phyloP scores from a whole-genome alignment of 306 rosid species.

The Medicago arabica region DNA sequence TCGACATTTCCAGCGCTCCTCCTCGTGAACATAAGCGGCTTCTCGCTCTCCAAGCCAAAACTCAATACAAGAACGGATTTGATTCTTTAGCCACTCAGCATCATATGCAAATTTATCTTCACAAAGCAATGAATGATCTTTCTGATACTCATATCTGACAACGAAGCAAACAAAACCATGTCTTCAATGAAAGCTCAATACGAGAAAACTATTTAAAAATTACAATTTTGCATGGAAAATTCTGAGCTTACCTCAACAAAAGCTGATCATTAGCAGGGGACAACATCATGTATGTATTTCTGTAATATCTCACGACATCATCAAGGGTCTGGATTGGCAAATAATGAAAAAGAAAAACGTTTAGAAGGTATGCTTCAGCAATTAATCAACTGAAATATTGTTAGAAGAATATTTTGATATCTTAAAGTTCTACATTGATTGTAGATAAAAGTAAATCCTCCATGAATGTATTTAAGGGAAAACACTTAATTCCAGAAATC shows the following conservation, averaged over 20 bases:
- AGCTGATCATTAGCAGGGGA: constrained; percentile 69
- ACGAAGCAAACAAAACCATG: constrained; percentile 35
- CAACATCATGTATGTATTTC: constrained; percentile 59
- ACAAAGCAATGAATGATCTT: constrained; percentile 71
- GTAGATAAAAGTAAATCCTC: constrained; percentile 6
- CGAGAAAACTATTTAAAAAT: background rate
- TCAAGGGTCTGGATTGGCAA: constrained; percentile 73
- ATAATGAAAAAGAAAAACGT: background rate
- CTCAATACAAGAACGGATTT: constrained; percentile 57
- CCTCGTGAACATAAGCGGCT: constrained; percentile 61
- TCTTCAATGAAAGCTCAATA: constrained; percentile 11
- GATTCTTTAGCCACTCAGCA: constrained; percentile 60
- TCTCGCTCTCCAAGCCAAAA: constrained; percentile 88
- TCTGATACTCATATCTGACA: constrained; percentile 80
- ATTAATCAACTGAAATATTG: constrained; percentile 6
- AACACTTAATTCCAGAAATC: too few relatives aligned
- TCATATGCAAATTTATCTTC: constrained; percentile 74
- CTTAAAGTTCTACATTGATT: background rate
- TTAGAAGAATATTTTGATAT: background rate
- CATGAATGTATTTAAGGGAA: background rate
- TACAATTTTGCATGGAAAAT: background rate
- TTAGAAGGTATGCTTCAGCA: constrained; percentile 19
- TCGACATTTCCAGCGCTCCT: constrained; percentile 84
- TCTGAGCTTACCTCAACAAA: constrained; percentile 58
- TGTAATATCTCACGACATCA: constrained; percentile 63